phyloP scores from a whole-genome alignment of 768 basidiomycete genomes.

The Hypholoma sublateritium region DNA sequence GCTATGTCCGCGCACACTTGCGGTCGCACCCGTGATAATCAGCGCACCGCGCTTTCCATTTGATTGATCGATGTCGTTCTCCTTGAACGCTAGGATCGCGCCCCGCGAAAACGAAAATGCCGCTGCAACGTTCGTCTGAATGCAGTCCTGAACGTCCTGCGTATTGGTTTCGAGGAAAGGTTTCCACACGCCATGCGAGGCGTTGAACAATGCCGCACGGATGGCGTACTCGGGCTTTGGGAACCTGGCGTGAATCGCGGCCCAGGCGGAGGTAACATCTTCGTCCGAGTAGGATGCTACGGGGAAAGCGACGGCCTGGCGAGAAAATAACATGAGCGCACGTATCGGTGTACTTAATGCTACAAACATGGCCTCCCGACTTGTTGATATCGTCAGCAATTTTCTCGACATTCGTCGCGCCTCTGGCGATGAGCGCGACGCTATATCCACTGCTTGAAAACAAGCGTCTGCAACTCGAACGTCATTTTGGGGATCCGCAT shows the following conservation, averaged over 20 bases:
- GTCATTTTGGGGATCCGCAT: not conserved
- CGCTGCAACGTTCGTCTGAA: slow-evolving; percentile 54
- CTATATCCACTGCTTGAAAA: slow-evolving; percentile 65
- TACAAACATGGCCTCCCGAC: slow-evolving; percentile 56
- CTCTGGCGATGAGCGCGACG: slow-evolving; percentile 65
- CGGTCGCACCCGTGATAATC: slow-evolving; percentile 75
- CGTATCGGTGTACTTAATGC: too few species aligned
- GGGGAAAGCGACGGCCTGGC: slow-evolving; percentile 57
- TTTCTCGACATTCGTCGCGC: slow-evolving; percentile 48
- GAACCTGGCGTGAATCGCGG: slow-evolving; percentile 43
- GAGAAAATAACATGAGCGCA: too few species aligned
- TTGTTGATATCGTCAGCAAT: slow-evolving; percentile 55
- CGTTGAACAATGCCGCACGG: slow-evolving; percentile 67
- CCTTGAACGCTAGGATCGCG: slow-evolving; percentile 58
- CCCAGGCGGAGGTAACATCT: slow-evolving; percentile 52
- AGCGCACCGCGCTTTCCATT: slow-evolving; percentile 62
- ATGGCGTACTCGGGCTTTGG: slow-evolving; percentile 49
- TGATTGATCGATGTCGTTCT: slow-evolving; percentile 47
- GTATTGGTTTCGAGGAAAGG: slow-evolving; percentile 65
- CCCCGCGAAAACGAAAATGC: slow-evolving; percentile 67
- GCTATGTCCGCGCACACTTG: slow-evolving; percentile 60
- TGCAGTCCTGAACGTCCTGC: slow-evolving; percentile 50
- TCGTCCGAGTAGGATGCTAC: slow-evolving; percentile 46
- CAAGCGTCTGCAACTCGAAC: slow-evolving; percentile 39
- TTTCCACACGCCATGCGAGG: slow-evolving; percentile 57